Evolutionary conservation across 2,329 filamentous ascomycete species (phyloP), one percentile per base, ranked within the genome.

Genomic region (Trichoderma sp.): DNA sequence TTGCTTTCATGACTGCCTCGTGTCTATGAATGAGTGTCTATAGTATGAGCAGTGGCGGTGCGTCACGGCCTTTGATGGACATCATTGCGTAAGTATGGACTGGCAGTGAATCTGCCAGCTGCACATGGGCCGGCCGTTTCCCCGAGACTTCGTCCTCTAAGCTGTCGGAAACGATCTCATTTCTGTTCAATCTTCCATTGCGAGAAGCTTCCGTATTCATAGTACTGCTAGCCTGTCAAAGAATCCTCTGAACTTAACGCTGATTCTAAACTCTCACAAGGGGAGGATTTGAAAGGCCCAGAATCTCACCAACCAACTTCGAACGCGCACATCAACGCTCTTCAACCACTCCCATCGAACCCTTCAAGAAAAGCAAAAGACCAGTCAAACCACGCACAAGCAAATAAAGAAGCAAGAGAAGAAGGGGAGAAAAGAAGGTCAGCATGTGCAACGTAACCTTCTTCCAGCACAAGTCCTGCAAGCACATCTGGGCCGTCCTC

Each of bases 401-500:
- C 2, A 39, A 39, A 5, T 5, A 14, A 14, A 14, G 12, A 41
- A 54, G 21, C 19, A 28, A 45, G 12, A 21, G 3, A 54, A 58
- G 30, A 55, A 47, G 5, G 21, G 21, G 3, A 17, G 19, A 21
- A 47, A n/a, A 15, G 21, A 61, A 3, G 9, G 28, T 4, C 6
- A 26, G 5, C 28, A 50, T 85, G 83, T 85, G 83, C 72, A 68
- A 70, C 19, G 77, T 80, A n/a, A 78, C 75, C 28, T 80, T 81
- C 73, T 83, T 79, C 73, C 75, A 77, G 65, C 80, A 83, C 72
- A 79, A 78, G 57, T 69, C 68, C 66, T 86, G 84, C 78, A 75
- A 76, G 12, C 84, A 85, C 76, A 78, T 77, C 69, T 87, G 84
- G 84, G 77, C 82, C 48, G 71, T 79, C 66, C 77, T 86, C 70